These are phyloP conservation scores for Nectriaceae sp. DNA, from an alignment of 2,329 filamentous ascomycete species.

Conservation along the genomic window DNA sequence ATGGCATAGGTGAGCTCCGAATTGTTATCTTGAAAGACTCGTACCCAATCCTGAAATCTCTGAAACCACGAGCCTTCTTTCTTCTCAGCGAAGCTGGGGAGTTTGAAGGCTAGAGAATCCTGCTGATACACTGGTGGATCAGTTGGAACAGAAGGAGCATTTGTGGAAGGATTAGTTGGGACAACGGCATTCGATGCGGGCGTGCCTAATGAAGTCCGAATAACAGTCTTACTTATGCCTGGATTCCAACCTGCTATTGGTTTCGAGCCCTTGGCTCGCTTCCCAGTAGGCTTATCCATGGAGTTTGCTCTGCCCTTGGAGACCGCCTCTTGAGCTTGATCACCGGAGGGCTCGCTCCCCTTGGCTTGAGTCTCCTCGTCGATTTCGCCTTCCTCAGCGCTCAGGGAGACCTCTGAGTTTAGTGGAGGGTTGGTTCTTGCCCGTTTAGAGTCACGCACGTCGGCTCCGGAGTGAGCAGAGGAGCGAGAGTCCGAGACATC, in stretches of 20 bases:
- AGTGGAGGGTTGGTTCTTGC: slow-evolving; percentile 12
- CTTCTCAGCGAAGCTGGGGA: slow-evolving; percentile 30
- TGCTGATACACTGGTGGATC: slow-evolving; percentile 22
- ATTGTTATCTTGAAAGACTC: slow-evolving; percentile 33
- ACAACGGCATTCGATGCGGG: background rate
- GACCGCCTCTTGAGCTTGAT: background rate
- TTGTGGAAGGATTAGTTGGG: slow-evolving; percentile 10
- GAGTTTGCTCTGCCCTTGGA: background rate
- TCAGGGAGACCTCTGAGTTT: slow-evolving; percentile 6
- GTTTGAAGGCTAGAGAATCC: slow-evolving; percentile 23
- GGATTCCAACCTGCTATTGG: slow-evolving; percentile 16
- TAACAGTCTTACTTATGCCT: slow-evolving; percentile 12
- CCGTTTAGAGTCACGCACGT: slow-evolving; percentile 23
- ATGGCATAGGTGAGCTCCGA: slow-evolving; percentile 20
- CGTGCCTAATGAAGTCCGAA: slow-evolving; percentile 5
- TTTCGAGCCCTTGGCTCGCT: slow-evolving; percentile 6
- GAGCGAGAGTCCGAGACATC: slow-evolving; percentile 18
- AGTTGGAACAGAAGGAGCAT: slow-evolving; percentile 16
- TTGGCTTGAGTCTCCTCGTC: slow-evolving; percentile 16
- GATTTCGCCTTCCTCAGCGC: slow-evolving; percentile 37
- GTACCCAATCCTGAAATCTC: slow-evolving; percentile 38
- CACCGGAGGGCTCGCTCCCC: background rate
- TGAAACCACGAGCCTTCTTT: slow-evolving; percentile 35
- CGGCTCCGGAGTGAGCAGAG: slow-evolving; percentile 6
- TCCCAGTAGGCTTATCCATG: background rate